Conservation (phyloP, 2,329 filamentous ascomycete genomes). For the Colletotrichum limetticola region DNA sequence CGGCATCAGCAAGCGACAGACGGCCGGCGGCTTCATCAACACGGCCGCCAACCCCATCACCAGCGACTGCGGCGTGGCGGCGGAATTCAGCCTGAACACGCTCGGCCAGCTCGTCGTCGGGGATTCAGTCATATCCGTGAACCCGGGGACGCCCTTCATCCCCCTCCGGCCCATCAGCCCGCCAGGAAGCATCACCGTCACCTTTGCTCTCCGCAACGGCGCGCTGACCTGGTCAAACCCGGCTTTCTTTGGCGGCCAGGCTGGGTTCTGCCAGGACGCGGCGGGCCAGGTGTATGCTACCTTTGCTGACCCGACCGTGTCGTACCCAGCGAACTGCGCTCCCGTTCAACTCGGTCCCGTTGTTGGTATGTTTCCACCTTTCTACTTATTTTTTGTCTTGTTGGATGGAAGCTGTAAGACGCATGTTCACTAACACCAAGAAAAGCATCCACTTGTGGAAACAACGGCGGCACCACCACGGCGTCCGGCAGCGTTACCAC, state of each 20-base stretch:
- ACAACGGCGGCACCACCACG: neutral
- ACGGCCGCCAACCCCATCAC: neutral
- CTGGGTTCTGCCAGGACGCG: slow-evolving; percentile 31
- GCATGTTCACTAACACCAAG: neutral
- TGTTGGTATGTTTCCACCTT: slow-evolving; percentile 3
- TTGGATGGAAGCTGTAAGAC: neutral
- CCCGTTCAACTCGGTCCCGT: slow-evolving; percentile 7
- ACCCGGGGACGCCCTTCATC: slow-evolving; percentile 24
- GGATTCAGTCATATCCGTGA: slow-evolving; percentile 1
- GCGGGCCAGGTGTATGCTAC: slow-evolving; percentile 17
- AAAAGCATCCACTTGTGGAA: slow-evolving; percentile 8
- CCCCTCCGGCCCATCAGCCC: slow-evolving; percentile 11
- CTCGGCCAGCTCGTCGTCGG: slow-evolving; percentile 20
- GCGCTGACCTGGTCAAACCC: slow-evolving; percentile 20
- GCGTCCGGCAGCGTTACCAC: neutral
- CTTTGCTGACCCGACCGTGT: slow-evolving; percentile 22
- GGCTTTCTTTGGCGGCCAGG: slow-evolving; percentile 25
- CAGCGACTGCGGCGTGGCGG: neutral
- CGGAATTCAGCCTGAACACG: slow-evolving; percentile 3
- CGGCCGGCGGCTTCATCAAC: slow-evolving; percentile 10
- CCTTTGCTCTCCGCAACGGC: slow-evolving; percentile 23
- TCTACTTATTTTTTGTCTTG: neutral
- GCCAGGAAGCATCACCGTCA: slow-evolving; percentile 11
- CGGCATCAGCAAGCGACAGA: slow-evolving; percentile 14
- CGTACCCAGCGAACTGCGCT: slow-evolving; percentile 21